A percentile compares a stretch with the other conserved stretches of the same genome.
Conservation (phyloP, 23 red algal species). For the Gracilaria gracilis region DNA sequence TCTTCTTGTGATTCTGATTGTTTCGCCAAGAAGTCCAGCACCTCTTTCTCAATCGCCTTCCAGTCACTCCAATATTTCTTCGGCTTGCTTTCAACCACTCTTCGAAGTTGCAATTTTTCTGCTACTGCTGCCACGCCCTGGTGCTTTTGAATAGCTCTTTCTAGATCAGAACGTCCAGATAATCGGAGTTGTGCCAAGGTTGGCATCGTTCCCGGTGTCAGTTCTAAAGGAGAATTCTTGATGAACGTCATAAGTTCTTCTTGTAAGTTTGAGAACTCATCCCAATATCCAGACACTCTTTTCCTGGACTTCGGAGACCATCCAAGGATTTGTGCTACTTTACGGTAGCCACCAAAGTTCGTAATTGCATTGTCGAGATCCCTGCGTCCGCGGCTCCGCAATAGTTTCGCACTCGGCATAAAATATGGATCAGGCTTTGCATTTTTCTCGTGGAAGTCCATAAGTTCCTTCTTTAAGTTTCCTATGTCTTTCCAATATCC, state of each 20-base stretch:
- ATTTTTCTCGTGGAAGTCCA: not conserved
- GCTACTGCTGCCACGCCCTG: conserved; percentile 62
- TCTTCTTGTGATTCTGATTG: not conserved
- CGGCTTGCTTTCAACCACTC: not conserved
- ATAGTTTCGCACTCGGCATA: conserved; percentile 70
- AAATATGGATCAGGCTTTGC: not conserved
- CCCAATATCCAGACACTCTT: conserved; percentile 55
- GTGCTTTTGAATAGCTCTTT: conserved; percentile 44
- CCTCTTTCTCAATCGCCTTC: conserved; percentile 27
- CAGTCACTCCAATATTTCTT: conserved; percentile 52
- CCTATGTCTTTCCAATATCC: conserved; percentile 32
- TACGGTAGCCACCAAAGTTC: conserved; percentile 65
- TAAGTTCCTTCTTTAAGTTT: conserved; percentile 24
- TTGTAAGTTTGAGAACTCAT: conserved; percentile 42
- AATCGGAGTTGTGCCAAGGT: conserved; percentile 55
- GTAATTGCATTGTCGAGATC: conserved; percentile 73
- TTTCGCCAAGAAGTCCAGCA: conserved; percentile 40
- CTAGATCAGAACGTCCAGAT: conserved; percentile 60
- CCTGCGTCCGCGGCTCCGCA: conserved; percentile 26
- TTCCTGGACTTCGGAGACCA: not conserved
- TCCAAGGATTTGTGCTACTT: conserved; percentile 47
- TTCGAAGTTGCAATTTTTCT: conserved; percentile 11
- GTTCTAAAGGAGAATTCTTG: not conserved
- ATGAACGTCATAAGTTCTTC: conserved; percentile 53
- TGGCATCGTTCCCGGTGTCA: conserved; percentile 54